These are phyloP conservation scores for Phytopythium sindhum DNA, from an alignment of 352 stramenopile genomes.

Conservation along the genomic window DNA sequence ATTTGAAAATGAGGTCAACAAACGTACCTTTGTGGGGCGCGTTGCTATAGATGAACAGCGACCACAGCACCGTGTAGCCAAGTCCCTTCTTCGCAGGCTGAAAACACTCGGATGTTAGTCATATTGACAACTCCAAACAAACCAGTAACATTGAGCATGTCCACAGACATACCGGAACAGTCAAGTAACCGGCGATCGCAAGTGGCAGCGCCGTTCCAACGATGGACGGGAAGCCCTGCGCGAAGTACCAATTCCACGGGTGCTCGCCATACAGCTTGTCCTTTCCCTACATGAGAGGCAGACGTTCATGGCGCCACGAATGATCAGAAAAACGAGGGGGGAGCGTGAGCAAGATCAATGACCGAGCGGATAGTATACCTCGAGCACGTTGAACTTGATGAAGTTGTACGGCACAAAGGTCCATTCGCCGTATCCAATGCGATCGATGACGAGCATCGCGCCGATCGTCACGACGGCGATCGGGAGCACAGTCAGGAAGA, in stretches of 20 bases:
- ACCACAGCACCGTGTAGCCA: constrained; percentile 57
- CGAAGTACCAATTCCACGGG: constrained; percentile 83
- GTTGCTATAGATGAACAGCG: constrained; percentile 76
- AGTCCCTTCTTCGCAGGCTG: constrained; percentile 66
- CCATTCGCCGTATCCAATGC: constrained; percentile 71
- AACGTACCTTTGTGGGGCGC: constrained; percentile 73
- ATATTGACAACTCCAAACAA: not conserved
- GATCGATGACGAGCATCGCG: constrained; percentile 74
- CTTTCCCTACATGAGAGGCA: constrained; percentile 45
- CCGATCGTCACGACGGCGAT: constrained; percentile 51
- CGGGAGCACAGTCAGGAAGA: constrained; percentile 47
- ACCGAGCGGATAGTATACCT: constrained; percentile 27
- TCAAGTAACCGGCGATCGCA: constrained; percentile 53
- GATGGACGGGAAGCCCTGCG: constrained; percentile 72
- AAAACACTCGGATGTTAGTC: not conserved
- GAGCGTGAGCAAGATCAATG: not conserved
- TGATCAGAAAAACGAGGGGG: not conserved
- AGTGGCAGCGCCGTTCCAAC: constrained; percentile 49
- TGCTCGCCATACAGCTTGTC: constrained; percentile 80
- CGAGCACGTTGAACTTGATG: constrained; percentile 82
- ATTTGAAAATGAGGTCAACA: not conserved
- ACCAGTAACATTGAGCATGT: not conserved
- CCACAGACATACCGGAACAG: constrained; percentile 37
- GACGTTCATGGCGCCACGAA: not conserved
- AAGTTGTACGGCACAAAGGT: constrained; percentile 88